Percentiles rank a stretch among this genome's conserved stretches.
These are phyloP conservation scores for Barbatosphaeria neglecta DNA, from an alignment of 495 filamentous ascomycete species.

Conservation along the genomic window DNA sequence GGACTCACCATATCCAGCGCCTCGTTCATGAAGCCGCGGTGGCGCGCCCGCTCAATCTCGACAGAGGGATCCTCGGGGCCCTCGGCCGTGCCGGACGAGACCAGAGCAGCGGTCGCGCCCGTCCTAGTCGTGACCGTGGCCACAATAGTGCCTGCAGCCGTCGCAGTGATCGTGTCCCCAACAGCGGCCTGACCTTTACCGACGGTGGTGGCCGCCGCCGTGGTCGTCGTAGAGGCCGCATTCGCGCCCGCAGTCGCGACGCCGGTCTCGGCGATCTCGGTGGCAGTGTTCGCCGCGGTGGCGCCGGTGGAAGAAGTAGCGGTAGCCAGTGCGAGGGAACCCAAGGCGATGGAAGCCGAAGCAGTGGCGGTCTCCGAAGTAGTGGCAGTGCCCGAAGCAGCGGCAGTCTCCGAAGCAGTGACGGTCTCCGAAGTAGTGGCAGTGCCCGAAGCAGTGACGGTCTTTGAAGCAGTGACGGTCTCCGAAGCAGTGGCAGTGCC, in stretches of 20 bases:
- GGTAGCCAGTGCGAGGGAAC: not conserved
- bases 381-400: not conserved
- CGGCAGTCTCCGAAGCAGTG: not conserved
- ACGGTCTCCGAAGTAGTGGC: not conserved
- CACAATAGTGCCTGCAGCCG: too few relatives aligned
- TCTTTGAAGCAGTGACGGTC: not conserved
- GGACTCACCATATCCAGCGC: constrained; percentile 55
- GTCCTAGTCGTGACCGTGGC: too few relatives aligned
- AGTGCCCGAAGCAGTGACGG: not conserved
- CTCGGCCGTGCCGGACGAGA: not conserved
- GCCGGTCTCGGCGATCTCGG: not conserved
- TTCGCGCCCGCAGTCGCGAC: not conserved
- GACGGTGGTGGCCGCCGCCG: not conserved
- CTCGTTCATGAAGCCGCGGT: constrained; percentile 57
- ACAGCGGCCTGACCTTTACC: too few relatives aligned
- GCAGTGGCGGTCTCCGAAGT: not conserved
- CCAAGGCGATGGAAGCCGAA: not conserved
- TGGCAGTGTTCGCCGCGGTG: not conserved
- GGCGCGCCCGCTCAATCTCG: constrained; percentile 22
- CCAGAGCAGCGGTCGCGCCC: not conserved
- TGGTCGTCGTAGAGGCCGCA: not conserved
- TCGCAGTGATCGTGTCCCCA: too few relatives aligned
- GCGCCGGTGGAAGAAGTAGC: not conserved
- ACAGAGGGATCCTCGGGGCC: constrained; percentile 4
- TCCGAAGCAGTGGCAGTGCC: too few relatives aligned